Evolutionary conservation across 2,329 filamentous ascomycete genomes (phyloP).

Genomic region (Penicillium sp.): DNA sequence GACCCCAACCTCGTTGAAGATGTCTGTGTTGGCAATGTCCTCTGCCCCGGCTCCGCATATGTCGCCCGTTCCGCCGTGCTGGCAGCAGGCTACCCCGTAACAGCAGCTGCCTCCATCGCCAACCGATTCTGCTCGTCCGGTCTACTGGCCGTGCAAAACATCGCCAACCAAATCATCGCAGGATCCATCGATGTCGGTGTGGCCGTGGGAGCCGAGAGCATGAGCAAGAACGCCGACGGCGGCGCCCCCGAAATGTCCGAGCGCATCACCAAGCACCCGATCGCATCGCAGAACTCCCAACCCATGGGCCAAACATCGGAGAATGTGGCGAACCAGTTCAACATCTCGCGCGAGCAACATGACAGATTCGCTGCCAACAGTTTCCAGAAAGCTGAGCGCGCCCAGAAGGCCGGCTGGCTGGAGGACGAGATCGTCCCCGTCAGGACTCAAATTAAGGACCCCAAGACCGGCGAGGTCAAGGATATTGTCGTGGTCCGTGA

Average conservation of each 20-base stretch:
- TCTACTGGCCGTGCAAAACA: constrained; percentile 82
- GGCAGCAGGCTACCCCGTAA: constrained; percentile 80
- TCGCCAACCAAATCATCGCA: constrained; percentile 82
- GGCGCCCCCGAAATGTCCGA: constrained; percentile 79
- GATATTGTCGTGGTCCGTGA: constrained; percentile 75
- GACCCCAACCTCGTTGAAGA: constrained; percentile 85
- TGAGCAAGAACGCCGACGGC: constrained; percentile 83
- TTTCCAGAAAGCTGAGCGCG: constrained; percentile 79
- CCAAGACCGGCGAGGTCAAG: constrained; percentile 79
- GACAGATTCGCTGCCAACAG: constrained; percentile 82
- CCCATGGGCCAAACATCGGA: constrained; percentile 93
- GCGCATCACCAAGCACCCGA: constrained; percentile 67
- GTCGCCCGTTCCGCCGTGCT: constrained; percentile 85
- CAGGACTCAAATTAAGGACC: constrained; percentile 78
- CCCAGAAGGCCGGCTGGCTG: constrained; percentile 80
- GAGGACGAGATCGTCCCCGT: constrained; percentile 82
- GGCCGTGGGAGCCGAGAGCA: constrained; percentile 88
- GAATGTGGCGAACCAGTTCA: constrained; percentile 78
- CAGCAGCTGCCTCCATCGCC: constrained; percentile 72
- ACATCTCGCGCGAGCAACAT: constrained; percentile 66
- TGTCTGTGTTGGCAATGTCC: constrained; percentile 80
- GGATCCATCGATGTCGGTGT: constrained; percentile 93
- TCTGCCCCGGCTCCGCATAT: constrained; percentile 83
- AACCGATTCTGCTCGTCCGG: constrained; percentile 92
- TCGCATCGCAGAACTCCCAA: constrained; percentile 87